Percentiles rank a stretch among this genome's conserved stretches.
Conservation (phyloP, 495 filamentous ascomycete genomes). For the Talaromyces ruber region DNA sequence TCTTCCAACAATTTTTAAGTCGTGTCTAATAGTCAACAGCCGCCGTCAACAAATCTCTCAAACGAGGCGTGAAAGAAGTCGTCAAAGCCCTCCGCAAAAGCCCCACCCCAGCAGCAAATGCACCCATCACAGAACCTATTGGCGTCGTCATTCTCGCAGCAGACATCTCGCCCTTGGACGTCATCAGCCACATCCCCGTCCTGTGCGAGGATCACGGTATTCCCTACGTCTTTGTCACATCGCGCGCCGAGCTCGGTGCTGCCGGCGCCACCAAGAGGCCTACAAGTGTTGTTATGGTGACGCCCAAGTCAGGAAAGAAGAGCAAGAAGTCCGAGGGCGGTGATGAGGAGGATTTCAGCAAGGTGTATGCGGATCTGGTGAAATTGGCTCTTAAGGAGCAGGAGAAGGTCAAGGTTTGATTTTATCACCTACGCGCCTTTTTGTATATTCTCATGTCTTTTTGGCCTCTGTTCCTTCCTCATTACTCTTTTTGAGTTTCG, state of each 20-base stretch:
- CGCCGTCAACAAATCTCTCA: constrained; percentile 84
- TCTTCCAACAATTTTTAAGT: not conserved
- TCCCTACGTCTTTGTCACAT: constrained; percentile 85
- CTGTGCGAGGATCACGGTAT: constrained; percentile 96
- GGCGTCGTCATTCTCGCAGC: constrained; percentile 87
- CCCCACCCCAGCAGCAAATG: constrained; percentile 46
- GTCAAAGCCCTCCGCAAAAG: constrained; percentile 94
- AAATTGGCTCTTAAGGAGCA: constrained; percentile 68
- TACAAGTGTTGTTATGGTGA: constrained; percentile 87
- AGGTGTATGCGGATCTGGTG: constrained; percentile 61
- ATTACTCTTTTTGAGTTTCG: not conserved
- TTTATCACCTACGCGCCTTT: not conserved
- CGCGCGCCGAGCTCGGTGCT: constrained; percentile 81
- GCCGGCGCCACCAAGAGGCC: constrained; percentile 90
- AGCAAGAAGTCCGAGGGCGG: constrained; percentile 42
- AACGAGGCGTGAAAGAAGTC: constrained; percentile 96
- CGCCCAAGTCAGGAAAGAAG: constrained; percentile 44
- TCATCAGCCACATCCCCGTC: constrained; percentile 93
- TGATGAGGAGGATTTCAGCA: constrained; percentile 58
- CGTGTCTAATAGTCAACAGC: too few relatives aligned
- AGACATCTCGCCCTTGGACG: constrained; percentile 95
- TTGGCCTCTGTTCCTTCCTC: not conserved
- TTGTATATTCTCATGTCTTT: not conserved
- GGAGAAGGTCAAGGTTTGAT: constrained; percentile 37
- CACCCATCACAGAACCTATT: constrained; percentile 41